Base-by-base conservation (phyloP, 2,329 filamentous ascomycete species). In the Fusarium tupiense region DNA sequence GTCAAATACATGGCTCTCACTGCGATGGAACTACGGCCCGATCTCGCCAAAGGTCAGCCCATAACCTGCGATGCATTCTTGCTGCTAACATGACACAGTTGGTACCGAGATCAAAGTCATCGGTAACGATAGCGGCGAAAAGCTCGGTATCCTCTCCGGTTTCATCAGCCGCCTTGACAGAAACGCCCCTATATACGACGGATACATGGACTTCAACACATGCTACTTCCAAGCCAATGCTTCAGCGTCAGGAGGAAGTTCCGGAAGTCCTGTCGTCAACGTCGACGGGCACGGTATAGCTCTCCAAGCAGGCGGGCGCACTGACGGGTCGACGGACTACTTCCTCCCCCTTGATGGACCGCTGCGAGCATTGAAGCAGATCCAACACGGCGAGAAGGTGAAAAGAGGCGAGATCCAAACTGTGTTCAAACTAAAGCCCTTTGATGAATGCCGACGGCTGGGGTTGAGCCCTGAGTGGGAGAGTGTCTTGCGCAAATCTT, bases 151-250 rank as follows among this genome's bases (percentile, higher is more conserved):
- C 8, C 14, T 73, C 91, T 98, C 96, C 5, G 96, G 96, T 77
- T 96, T 99, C 68, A 99, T 99, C 82, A 98, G 95, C 84, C 91
- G 96, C 77, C 87, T 98, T 68, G 96, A 99, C 79, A 91, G 96
- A 75, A 99, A 99, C 82, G 96, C 96, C 2, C 96, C 96, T 22
- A 96, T 98, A 78, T 98, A 99, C 59, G 96, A 98, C 69, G 96
- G 96, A 29, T 99, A 99, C 82, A 96, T 95, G 83, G 96, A 99
- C 81, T 99, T 99, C 89, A 99, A 93, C 82, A 92, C 90, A 43
- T 92, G 97, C 81, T 99, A 99, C 86, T 98, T 98, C 77, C 96
- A 99, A 85, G 96, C 96, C 69, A 97, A 97, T 16, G 96, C 96
- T 3, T 96, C 96, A 6, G 96, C 96, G 6, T 98, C 95, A 80